A percentile compares a stretch with the other conserved stretches of the same genome.
phyloP scores from a whole-genome alignment of 2,329 filamentous ascomycete genomes.

The Beauveria sp. region DNA sequence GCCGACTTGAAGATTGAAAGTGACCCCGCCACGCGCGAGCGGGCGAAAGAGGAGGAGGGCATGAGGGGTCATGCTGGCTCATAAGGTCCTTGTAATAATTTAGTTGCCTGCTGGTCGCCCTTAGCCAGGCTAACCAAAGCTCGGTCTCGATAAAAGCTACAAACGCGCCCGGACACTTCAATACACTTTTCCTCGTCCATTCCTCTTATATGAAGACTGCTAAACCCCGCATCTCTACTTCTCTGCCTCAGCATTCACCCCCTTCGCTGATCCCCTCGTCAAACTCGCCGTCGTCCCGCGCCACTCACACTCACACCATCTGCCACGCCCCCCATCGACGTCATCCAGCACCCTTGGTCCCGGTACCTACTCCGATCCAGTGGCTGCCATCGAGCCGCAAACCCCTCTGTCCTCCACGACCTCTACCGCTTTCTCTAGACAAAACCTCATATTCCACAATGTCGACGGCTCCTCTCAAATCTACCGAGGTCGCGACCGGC shows the following conservation, averaged over 20 bases:
- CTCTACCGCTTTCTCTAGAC: background rate
- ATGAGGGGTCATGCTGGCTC: background rate
- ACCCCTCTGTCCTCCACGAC: background rate
- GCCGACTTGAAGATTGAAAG: too few relatives aligned
- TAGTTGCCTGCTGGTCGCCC: background rate
- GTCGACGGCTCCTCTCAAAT: conserved; percentile 5
- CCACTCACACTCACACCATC: background rate
- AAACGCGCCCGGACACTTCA: background rate
- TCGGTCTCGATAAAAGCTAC: background rate
- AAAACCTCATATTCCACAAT: background rate
- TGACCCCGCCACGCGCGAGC: background rate
- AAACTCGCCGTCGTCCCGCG: background rate
- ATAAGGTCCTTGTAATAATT: too few relatives aligned
- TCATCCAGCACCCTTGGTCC: conserved; percentile 3
- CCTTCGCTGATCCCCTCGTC: background rate
- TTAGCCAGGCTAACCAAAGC: background rate
- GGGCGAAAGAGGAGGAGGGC: background rate
- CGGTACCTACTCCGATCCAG: background rate
- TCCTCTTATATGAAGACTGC: background rate
- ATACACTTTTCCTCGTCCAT: background rate
- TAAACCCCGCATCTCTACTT: background rate
- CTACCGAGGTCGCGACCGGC: conserved; percentile 3
- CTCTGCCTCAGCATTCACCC: background rate
- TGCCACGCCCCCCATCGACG: background rate
- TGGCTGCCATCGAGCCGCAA: background rate